Percentiles rank a stretch among this genome's conserved stretches.
These are phyloP conservation scores for Monilinia fructigena DNA, from an alignment of 2,329 filamentous ascomycete genomes.

Conservation along the genomic window DNA sequence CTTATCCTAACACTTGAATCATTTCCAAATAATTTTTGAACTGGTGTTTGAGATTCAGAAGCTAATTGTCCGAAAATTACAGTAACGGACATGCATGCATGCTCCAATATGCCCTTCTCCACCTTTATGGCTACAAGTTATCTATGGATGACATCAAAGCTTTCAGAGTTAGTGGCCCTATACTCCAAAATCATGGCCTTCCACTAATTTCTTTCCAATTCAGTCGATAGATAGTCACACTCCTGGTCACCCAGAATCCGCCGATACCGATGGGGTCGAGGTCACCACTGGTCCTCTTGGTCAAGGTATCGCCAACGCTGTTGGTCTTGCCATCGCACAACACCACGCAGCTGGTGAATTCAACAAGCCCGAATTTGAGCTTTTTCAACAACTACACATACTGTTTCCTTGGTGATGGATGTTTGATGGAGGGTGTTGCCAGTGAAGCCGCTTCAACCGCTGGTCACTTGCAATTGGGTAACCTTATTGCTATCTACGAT, in stretches of 20 bases:
- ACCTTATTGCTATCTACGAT: conserved; percentile 95
- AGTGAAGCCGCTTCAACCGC: conserved; percentile 88
- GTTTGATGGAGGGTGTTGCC: conserved; percentile 97
- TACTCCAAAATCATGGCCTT: conserved; percentile 2
- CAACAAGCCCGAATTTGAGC: conserved; percentile 92
- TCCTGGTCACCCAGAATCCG: conserved; percentile 92
- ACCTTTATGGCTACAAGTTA: conserved; percentile 89
- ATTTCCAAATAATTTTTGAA: neutral
- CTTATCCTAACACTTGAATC: neutral
- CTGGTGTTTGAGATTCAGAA: neutral
- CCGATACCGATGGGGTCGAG: conserved; percentile 95
- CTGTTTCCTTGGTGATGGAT: conserved; percentile 95
- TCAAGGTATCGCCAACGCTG: conserved; percentile 95
- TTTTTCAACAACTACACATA: conserved; percentile 97
- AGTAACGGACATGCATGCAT: conserved; percentile 99
- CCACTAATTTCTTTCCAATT: conserved; percentile 19
- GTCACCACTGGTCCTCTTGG: conserved; percentile 97
- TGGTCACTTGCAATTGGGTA: conserved; percentile 95
- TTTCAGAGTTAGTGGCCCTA: conserved; percentile 73
- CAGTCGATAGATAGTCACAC: conserved; percentile 69
- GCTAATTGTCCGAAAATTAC: conserved; percentile 23
- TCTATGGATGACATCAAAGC: conserved; percentile 88
- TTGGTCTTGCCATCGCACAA: conserved; percentile 96
- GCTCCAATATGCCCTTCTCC: conserved; percentile 97
- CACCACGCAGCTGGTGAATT: conserved; percentile 85